These are phyloP conservation scores for Colletotrichum lupini DNA, from an alignment of 2,329 filamentous ascomycete species.

Conservation along the genomic window DNA sequence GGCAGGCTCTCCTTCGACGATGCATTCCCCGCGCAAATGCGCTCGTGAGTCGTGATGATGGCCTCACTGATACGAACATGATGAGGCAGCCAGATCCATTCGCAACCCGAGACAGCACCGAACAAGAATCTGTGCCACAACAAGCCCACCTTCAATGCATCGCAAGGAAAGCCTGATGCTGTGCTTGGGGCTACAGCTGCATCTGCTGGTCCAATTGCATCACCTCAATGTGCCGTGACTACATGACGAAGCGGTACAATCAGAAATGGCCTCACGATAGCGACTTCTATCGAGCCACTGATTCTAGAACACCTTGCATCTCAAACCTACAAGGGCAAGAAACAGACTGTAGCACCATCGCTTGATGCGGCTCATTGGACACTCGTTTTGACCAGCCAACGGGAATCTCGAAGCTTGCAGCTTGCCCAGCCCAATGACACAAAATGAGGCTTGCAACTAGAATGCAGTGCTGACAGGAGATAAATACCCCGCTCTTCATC, in stretches of 20 bases:
- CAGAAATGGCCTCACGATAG: background rate
- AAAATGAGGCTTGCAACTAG: constrained; percentile 27
- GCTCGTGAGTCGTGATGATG: background rate
- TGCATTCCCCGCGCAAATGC: background rate
- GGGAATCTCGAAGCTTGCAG: background rate
- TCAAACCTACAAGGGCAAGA: background rate
- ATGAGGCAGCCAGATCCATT: background rate
- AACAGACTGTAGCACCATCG: background rate
- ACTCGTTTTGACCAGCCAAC: background rate
- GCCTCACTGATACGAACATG: background rate
- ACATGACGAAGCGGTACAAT: background rate
- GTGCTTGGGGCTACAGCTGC: background rate
- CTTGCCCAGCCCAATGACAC: constrained; percentile 10
- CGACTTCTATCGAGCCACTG: background rate
- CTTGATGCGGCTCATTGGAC: constrained; percentile 27
- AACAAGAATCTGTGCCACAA: background rate
- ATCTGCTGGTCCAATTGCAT: background rate
- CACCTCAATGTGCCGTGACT: background rate
- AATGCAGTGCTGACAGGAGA: background rate
- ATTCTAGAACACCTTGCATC: background rate
- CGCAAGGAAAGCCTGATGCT: background rate
- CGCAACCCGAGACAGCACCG: background rate
- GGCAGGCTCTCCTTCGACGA: background rate
- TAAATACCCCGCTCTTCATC: constrained; percentile 29
- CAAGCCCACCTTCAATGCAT: background rate